Evolutionary conservation across 495 filamentous ascomycete genomes (phyloP), one percentile per base, ranked within the genome.

Genomic region (Hypomontagnella submonticulosa): DNA sequence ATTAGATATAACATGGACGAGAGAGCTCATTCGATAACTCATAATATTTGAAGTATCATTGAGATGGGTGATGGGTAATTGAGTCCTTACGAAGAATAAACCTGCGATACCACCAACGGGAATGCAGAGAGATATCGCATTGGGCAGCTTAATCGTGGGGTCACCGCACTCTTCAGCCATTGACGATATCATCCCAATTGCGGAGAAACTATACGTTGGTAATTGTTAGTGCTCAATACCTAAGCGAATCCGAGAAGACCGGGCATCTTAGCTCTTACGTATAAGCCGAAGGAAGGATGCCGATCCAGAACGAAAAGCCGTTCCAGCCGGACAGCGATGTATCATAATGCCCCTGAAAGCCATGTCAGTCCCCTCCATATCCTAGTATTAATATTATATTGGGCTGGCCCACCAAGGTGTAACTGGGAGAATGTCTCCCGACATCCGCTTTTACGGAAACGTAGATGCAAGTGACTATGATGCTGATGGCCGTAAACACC

Each of bases 171-270:
- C 81, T 69, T 85, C 81, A 19, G 80, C 82, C 80, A 83, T 84
- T 4, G 83, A 73, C 3, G 83, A 81, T n/a, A 87, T 82, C 81
- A 88, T 87, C 13, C 86, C 85, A 53, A 87, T 83, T 0, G 84
- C 84, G 11, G 85, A 84, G 32, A 87, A 76, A 2, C 71, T 73
- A 20, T 1, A 3, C 6, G n/a, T n/a, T n/a, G n/a, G n/a, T n/a
- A 30, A 34, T 13, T 16, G 27, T 69, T 20, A 69, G 46, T 15
- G 41, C 9, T 4, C n/a, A 4, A 51, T 10, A 33, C 10, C 36
- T 13, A 38, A 12, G n/a, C 13, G 5, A 4, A 11, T 30, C 18
- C 33, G 33, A 15, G 13, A 48, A 54, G 12, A 34, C 30, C 15
- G 0, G 4, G 30, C 1, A 9, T 7, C 8, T 44, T 8, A 23